Evolutionary conservation across 2,329 filamentous ascomycete species (phyloP), one percentile per base, ranked within the genome.

Genomic region (Aspergillus brasiliensis): DNA sequence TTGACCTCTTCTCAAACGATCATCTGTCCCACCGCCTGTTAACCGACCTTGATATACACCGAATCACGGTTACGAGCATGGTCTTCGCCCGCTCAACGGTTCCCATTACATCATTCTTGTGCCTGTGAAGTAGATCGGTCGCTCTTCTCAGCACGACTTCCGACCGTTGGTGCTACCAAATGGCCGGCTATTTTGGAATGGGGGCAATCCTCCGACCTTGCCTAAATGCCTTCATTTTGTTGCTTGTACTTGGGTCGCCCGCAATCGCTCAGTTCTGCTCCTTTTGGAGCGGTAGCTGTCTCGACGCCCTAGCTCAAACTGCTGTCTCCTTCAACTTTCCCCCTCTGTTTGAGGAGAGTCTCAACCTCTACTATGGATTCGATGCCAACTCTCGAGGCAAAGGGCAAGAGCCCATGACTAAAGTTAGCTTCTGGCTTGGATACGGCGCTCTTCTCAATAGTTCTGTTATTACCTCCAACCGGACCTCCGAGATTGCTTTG

Each of bases 231-330:
- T 31, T 71, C 23, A 8, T 68, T n/a, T n/a, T 69, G 6, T 21
- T 69, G n/a, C 52, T 65, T n/a, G 57, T 58, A 19, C 34, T 70
- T 3, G 51, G 69, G 3, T 69, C 64, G 19, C 56, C 63, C 23
- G 59, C 58, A 42, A 58, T 65, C 5, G 72, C 73, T 44, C 71
- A 75, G 51, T 65, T 74, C 44, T 77, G 75, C 56, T 70, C 69
- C 4, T 77, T 77, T 52, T 71, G 69, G 66, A 70, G 75, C 55
- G 64, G 55, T 11, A 70, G 64, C 19, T 77, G 75, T 59, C 70
- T 77, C 60, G 75, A 77, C 57, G 70, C 75, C 5, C 63, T 77
- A 15, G 75, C 75, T 48, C 75, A 77, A 60, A 73, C 71, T 5
- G 73, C 75, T 21, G 64, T 75, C 15, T 61, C 68, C 19, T 66